Percentiles rank a stretch among this genome's conserved stretches.
Conservation (phyloP, 345 rosid species). For the Salix viminalis region DNA sequence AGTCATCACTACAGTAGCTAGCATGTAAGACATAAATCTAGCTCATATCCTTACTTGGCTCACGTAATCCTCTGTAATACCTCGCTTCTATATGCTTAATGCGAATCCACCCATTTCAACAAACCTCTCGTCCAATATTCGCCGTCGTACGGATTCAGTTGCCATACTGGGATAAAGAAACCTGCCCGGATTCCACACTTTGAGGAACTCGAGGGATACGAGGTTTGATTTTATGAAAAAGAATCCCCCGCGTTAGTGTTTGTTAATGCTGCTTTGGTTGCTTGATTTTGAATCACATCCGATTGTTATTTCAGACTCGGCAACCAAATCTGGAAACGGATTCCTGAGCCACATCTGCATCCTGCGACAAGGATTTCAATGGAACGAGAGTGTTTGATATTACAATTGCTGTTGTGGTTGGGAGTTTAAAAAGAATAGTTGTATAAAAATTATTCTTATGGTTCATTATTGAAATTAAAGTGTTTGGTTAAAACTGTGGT, state of each 20-base stretch:
- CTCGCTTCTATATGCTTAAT: slow-evolving; percentile 5
- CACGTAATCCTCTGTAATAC: slow-evolving; percentile 27
- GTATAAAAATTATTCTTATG: too few species aligned
- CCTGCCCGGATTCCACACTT: slow-evolving; percentile 14
- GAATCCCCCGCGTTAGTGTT: slow-evolving; percentile 31
- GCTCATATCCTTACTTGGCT: slow-evolving; percentile 18
- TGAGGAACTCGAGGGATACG: slow-evolving; percentile 14
- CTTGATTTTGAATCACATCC: slow-evolving; percentile 26
- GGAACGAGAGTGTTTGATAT: too few species aligned
- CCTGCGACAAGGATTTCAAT: slow-evolving; percentile 24
- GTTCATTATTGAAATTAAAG: too few species aligned
- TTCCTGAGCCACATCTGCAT: slow-evolving; percentile 54
- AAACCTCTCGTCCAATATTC: background rate
- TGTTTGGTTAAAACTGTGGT: too few species aligned
- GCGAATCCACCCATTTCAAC: background rate
- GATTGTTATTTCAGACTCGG: slow-evolving; percentile 9
- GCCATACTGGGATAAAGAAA: slow-evolving; percentile 20
- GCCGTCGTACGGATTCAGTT: slow-evolving; percentile 19
- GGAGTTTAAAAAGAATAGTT: too few species aligned
- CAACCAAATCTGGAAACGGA: slow-evolving; percentile 29
- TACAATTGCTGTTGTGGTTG: too few species aligned
- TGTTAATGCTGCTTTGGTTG: background rate
- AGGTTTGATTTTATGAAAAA: slow-evolving; percentile 26
- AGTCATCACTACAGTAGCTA: slow-evolving; percentile 37
- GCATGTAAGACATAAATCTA: slow-evolving; percentile 34